Conservation (phyloP, 164 flowering plant genomes). For the Nymphaea colorata region DNA sequence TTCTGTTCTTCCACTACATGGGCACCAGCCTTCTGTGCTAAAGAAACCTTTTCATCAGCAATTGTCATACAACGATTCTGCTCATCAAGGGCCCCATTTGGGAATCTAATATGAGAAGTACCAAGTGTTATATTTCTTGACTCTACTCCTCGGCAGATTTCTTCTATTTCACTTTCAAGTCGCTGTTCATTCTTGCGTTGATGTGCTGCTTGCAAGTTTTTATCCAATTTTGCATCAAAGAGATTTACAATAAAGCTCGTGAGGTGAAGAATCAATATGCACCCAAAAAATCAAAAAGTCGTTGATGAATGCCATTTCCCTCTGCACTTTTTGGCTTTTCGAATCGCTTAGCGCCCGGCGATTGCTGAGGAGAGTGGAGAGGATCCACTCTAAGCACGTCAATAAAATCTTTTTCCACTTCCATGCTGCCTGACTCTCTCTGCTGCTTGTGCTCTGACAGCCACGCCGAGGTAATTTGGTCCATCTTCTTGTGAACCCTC, state of each 20-base stretch:
- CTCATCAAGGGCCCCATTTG: constrained; percentile 90
- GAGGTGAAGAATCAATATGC: constrained; percentile 67
- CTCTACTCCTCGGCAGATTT: constrained; percentile 40
- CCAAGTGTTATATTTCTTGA: constrained; percentile 52
- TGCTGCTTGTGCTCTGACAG: no score
- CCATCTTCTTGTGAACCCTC: no score
- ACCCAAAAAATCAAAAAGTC: constrained; percentile 17
- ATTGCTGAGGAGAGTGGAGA: no score
- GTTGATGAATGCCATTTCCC: no score
- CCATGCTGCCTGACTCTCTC: no score
- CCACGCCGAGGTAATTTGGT: no score
- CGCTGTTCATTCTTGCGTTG: constrained; percentile 79
- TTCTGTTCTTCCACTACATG: no score
- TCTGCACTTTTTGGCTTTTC: no score
- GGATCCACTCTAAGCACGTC: no score
- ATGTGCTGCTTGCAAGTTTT: constrained; percentile 80
- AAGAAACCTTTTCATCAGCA: constrained; percentile 90
- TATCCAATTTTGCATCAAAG: constrained; percentile 73
- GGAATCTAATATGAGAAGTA: constrained; percentile 51
- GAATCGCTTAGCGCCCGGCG: no score
- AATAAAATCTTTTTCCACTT: no score
- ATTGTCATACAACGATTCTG: constrained; percentile 85
- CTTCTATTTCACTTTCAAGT: constrained; percentile 81
- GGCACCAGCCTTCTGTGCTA: constrained; percentile 81
- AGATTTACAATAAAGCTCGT: constrained; percentile 59